Evolutionary conservation across 1,139 yeast genomes (phyloP), one percentile per base, ranked within the genome.

Genomic region (Groenewaldozyma sp.): DNA sequence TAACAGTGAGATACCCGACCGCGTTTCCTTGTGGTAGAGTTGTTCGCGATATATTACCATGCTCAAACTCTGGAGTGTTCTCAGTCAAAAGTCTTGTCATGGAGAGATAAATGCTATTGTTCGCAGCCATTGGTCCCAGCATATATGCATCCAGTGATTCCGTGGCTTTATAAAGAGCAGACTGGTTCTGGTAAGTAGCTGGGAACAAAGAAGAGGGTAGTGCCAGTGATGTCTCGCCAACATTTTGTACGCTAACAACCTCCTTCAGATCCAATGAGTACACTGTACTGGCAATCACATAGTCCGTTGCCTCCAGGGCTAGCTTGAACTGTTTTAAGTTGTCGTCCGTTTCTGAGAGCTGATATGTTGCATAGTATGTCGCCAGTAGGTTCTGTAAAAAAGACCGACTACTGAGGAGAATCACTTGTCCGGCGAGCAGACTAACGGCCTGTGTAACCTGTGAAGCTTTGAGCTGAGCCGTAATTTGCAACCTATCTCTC

Each of bases 381-480:
- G 50, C 43, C 39, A 57, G 43, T 17, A 59, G 41, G n/a, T 49
- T 45, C 36, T 56, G 61, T 3, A 60, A 41, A 16, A 55, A 56
- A 16, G 44, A 41, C 4, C 62, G 45, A 7, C 54, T 48, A 6
- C 59, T 46, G 17, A 60, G 37, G 9, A 55, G 43, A 14, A 55
- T 45, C 13, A 51, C 72, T 53, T 84, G 94, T 51, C 80, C 84
- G 53, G 74, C 76, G 33, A 78, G 63, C 42, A 69, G 71, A 44
- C 73, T 71, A 41, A 84, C 61, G 27, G 76, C 74, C 59, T 84
- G 95, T 39, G 72, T 70, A 17, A 86, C 70, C 59, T 87, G 95
- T 1, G 91, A 75, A 1, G 88, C 74, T 56, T 83, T 84, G 46
- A 86, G 66, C 53, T 83, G 86, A 4, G 95, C 82, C 18, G 84